These are phyloP conservation scores for Microdochium trichocladiopsis DNA, from an alignment of 2,329 filamentous ascomycete species.

Conservation along the genomic window DNA sequence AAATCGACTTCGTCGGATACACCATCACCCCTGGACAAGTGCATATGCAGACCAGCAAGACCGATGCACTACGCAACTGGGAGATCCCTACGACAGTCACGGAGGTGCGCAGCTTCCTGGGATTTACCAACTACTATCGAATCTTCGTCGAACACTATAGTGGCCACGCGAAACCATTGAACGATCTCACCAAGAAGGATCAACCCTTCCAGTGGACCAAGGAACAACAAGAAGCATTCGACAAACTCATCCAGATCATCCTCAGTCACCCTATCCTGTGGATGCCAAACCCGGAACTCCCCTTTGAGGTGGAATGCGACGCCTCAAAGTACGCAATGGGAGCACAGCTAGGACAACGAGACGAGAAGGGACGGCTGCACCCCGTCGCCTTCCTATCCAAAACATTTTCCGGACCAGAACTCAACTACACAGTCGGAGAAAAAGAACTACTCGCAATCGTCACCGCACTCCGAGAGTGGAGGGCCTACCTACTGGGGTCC, in stretches of 20 bases:
- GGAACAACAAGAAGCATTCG: background rate
- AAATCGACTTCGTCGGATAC: slow-evolving; percentile 20
- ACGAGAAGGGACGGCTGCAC: slow-evolving; percentile 1
- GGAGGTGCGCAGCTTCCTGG: slow-evolving; percentile 17
- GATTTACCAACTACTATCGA: slow-evolving; percentile 24
- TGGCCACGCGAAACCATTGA: slow-evolving; percentile 8
- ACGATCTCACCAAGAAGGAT: slow-evolving; percentile 6
- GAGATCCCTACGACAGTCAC: slow-evolving; percentile 8
- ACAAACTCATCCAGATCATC: background rate
- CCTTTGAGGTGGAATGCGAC: slow-evolving; percentile 13
- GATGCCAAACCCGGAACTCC: background rate
- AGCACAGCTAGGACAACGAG: background rate
- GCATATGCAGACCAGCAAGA: slow-evolving; percentile 15
- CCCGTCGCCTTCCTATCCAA: slow-evolving; percentile 9
- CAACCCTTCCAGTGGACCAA: background rate
- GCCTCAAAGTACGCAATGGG: slow-evolving; percentile 9
- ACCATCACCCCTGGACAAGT: slow-evolving; percentile 16
- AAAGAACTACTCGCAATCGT: slow-evolving; percentile 27
- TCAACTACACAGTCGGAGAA: slow-evolving; percentile 25
- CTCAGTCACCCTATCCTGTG: background rate
- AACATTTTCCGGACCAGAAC: slow-evolving; percentile 6
- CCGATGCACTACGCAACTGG: slow-evolving; percentile 15
- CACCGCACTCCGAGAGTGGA: slow-evolving; percentile 12
- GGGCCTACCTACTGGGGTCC: slow-evolving; percentile 8
- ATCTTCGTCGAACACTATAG: slow-evolving; percentile 17